Evolutionary conservation across 345 rosid species (phyloP).

Genomic region (Eucalyptus urophylla): DNA sequence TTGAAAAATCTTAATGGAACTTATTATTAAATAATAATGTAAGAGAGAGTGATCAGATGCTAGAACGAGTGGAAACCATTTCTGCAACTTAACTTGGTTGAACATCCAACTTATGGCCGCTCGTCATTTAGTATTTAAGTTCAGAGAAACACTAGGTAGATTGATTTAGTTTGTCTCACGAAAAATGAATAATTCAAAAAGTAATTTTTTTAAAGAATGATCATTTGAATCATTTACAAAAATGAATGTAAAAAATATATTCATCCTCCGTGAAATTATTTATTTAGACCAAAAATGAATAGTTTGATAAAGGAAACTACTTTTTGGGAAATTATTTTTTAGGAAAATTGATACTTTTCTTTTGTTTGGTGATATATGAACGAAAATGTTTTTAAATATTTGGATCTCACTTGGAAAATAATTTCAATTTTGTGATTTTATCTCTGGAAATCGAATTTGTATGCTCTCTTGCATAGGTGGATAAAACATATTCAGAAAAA

Average conservation of each 20-base stretch:
- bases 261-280: no score
- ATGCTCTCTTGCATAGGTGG: no score
- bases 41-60: neutral
- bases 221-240: neutral
- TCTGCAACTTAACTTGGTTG: neutral
- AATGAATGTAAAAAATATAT: neutral
- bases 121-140: neutral
- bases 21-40: neutral
- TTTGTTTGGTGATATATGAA: no score
- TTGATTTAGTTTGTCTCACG: accelerated
- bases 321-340: no score
- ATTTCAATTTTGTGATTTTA: neutral
- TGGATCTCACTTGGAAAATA: neutral
- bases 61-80: neutral
- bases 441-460: neutral
- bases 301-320: no score
- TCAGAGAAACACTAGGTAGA: neutral
- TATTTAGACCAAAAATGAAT: no score
- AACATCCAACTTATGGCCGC: neutral
- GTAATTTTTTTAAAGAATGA: neutral
- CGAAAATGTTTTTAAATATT: no score
- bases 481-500: no score
- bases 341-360: no score
- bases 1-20: neutral
- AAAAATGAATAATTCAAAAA: neutral